phyloP scores from a whole-genome alignment of 179 eudicot species.

The Gypsophila paniculata region DNA sequence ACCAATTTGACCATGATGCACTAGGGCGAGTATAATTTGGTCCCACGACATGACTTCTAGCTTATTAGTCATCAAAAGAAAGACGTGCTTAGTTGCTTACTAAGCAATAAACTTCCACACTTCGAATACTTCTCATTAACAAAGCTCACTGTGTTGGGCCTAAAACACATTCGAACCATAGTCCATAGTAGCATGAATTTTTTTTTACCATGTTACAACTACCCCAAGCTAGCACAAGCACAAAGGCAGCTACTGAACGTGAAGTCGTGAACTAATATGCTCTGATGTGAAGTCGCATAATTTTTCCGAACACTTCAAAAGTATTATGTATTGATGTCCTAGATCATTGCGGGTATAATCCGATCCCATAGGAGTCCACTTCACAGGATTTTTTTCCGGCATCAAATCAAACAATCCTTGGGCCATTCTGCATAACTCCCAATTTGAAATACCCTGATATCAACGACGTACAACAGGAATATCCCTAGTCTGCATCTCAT shows the following conservation, averaged over 20 bases:
- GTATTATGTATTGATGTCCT: slow-evolving; percentile 35
- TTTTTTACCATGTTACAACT: slow-evolving; percentile 66
- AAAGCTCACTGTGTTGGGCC: slow-evolving; percentile 61
- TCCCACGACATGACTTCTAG: slow-evolving; percentile 59
- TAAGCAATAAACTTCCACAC: slow-evolving; percentile 52
- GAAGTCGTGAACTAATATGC: slow-evolving; percentile 46
- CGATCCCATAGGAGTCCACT: slow-evolving; percentile 68
- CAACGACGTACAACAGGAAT: slow-evolving; percentile 62
- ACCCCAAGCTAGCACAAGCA: slow-evolving; percentile 55
- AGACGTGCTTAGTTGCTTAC: slow-evolving; percentile 45
- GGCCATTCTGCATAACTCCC: slow-evolving; percentile 61
- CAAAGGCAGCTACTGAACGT: slow-evolving; percentile 63
- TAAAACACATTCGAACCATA: slow-evolving; percentile 41
- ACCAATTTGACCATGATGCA: slow-evolving; percentile 70
- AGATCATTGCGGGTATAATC: slow-evolving; percentile 58
- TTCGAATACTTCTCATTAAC: slow-evolving; percentile 81
- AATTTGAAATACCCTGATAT: slow-evolving; percentile 62
- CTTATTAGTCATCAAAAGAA: slow-evolving; percentile 41
- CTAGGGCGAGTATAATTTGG: slow-evolving; percentile 63
- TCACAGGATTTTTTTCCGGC: slow-evolving; percentile 59
- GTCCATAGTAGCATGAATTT: slow-evolving; percentile 47
- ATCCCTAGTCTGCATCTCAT: slow-evolving; percentile 56
- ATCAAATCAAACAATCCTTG: slow-evolving; percentile 51
- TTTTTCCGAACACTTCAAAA: slow-evolving; percentile 44
- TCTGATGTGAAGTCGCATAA: slow-evolving; percentile 40